Conservation (phyloP, 352 stramenopile genomes). For the Phytophthora hibernalis region DNA sequence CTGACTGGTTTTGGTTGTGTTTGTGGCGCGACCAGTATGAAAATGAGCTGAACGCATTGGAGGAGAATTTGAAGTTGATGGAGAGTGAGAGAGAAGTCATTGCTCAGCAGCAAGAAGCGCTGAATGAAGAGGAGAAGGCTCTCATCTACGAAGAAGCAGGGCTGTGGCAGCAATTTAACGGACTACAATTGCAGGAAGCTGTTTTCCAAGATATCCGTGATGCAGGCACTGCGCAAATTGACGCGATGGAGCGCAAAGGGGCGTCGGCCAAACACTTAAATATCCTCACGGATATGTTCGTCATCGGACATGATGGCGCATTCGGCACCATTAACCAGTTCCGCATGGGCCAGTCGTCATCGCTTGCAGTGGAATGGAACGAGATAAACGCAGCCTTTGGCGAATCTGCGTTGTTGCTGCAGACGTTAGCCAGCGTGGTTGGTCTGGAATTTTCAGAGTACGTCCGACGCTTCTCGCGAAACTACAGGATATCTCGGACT, state of each 20-base stretch:
- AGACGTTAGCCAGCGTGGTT: slow-evolving; percentile 65
- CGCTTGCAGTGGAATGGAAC: slow-evolving; percentile 82
- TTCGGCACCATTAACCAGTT: slow-evolving; percentile 91
- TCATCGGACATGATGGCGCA: slow-evolving; percentile 71
- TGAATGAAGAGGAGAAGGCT: slow-evolving; percentile 57
- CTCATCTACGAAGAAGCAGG: slow-evolving; percentile 59
- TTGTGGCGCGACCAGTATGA: slow-evolving; percentile 57
- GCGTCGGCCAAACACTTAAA: slow-evolving; percentile 58
- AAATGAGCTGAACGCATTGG: slow-evolving; percentile 59
- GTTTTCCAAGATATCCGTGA: slow-evolving; percentile 68
- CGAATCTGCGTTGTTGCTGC: slow-evolving; percentile 73
- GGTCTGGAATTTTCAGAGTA: slow-evolving; percentile 78
- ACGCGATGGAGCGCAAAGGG: slow-evolving; percentile 61
- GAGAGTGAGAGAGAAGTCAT: slow-evolving; percentile 67
- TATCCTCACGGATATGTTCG: slow-evolving; percentile 78
- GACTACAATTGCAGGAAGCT: slow-evolving; percentile 53
- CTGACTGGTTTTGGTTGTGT: slow-evolving; percentile 1
- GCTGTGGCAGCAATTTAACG: slow-evolving; percentile 70
- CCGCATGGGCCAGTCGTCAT: slow-evolving; percentile 69
- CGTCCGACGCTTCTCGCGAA: slow-evolving; percentile 10
- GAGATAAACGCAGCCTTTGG: slow-evolving; percentile 89
- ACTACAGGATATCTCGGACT: not conserved
- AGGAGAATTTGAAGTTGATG: slow-evolving; percentile 77
- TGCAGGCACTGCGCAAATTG: slow-evolving; percentile 56
- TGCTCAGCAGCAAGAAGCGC: slow-evolving; percentile 48